Evolutionary conservation across 2,329 filamentous ascomycete species (phyloP).

Genomic region (Trichoderma brevicompactum): DNA sequence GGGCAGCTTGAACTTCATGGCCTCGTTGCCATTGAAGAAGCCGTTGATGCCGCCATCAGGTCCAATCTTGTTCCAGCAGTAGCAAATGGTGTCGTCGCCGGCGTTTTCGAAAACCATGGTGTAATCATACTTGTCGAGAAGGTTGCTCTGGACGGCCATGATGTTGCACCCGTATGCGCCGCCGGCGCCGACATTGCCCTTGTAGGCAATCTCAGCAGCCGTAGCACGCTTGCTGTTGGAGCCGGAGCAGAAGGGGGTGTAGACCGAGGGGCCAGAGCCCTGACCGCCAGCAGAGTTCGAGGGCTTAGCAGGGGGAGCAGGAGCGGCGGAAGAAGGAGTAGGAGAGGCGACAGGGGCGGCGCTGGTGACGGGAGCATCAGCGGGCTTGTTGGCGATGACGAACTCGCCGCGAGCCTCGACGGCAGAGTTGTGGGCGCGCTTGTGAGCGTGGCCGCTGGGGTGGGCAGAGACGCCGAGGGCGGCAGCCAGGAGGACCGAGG

Average conservation of each 20-base stretch:
- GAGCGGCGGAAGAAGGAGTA: conserved; percentile 30
- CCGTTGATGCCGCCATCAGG: conserved; percentile 50
- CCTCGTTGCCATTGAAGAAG: conserved; percentile 51
- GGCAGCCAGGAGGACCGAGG: conserved; percentile 45
- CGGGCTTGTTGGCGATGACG: conserved; percentile 44
- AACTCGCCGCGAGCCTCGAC: conserved; percentile 41
- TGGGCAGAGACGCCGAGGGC: conserved; percentile 49
- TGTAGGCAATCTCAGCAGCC: conserved; percentile 50
- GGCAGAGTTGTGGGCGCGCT: conserved; percentile 42
- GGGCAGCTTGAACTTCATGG: conserved; percentile 48
- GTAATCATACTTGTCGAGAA: conserved; percentile 51
- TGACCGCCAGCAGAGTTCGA: conserved; percentile 24
- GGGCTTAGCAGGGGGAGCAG: conserved; percentile 24
- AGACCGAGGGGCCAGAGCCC: conserved; percentile 32
- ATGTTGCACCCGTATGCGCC: conserved; percentile 58
- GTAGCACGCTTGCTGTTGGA: conserved; percentile 52
- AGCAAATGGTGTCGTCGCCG: conserved; percentile 44
- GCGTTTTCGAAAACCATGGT: conserved; percentile 48
- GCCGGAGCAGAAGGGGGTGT: conserved; percentile 45
- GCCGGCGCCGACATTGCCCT: conserved; percentile 51
- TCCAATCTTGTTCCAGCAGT: conserved; percentile 60
- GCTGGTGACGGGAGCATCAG: conserved; percentile 34
- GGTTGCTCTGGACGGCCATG: conserved; percentile 46
- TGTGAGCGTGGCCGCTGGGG: conserved; percentile 47
- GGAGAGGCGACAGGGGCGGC: conserved; percentile 29